Percentiles rank a stretch among this genome's conserved stretches.
phyloP scores from a whole-genome alignment of 305 asterid species.

The Withania somnifera region DNA sequence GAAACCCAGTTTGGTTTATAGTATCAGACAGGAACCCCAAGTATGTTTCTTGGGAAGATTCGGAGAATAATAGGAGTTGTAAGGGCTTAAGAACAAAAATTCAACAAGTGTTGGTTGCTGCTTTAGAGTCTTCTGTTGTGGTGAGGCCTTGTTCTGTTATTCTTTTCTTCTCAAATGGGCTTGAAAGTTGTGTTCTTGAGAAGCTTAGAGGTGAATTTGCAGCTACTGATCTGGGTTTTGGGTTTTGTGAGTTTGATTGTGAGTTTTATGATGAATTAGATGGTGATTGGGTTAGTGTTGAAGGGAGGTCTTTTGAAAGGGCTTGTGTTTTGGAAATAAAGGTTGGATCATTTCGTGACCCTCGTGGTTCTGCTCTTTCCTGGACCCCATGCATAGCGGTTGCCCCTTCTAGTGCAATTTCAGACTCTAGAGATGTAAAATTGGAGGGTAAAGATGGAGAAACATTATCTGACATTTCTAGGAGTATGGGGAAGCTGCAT shows the following conservation, averaged over 20 bases:
- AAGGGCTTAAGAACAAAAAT: constrained; percentile 46
- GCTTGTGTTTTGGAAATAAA: constrained; percentile 46
- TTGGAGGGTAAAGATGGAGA: not conserved
- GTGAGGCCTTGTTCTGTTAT: constrained; percentile 52
- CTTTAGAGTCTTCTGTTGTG: constrained; percentile 39
- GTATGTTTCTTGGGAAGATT: constrained; percentile 42
- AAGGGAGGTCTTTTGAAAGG: constrained; percentile 42
- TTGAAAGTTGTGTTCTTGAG: constrained; percentile 24
- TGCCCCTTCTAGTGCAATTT: not conserved
- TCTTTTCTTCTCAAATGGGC: constrained; percentile 67
- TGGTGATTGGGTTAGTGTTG: constrained; percentile 50
- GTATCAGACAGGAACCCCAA: constrained; percentile 75
- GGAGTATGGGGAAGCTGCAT: no score
- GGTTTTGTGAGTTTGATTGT: constrained; percentile 5
- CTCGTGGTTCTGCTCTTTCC: no score
- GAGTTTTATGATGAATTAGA: constrained; percentile 34
- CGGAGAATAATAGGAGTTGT: not conserved
- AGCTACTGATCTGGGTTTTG: constrained; percentile 29
- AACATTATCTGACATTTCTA: not conserved
- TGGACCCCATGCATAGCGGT: no score
- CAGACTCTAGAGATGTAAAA: not conserved
- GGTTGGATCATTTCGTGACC: constrained; percentile 14
- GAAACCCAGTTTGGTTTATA: constrained; percentile 79
- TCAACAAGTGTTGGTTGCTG: constrained; percentile 40
- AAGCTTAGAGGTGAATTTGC: constrained; percentile 43